Evolutionary conservation across 1,284 basidiomycete genomes (phyloP).

Genomic region (Rhodotorula mucilaginosa): DNA sequence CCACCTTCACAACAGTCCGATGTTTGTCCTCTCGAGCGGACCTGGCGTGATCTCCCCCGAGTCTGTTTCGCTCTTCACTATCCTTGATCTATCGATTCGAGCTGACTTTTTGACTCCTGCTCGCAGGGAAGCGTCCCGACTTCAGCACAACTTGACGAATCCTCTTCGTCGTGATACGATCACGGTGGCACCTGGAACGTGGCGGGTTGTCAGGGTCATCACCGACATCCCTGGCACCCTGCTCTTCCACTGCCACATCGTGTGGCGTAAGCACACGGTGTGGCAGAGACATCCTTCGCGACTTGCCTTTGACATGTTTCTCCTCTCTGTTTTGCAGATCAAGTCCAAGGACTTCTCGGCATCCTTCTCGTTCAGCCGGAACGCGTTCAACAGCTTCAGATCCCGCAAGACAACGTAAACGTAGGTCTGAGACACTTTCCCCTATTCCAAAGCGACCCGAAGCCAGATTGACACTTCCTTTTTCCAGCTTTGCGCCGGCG

Average conservation of each 20-base stretch:
- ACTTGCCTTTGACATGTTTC: constrained; percentile 5
- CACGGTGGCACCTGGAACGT: constrained; percentile 42
- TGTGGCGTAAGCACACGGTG: not conserved
- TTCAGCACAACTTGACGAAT: constrained; percentile 44
- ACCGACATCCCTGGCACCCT: constrained; percentile 13
- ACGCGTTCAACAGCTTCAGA: not conserved
- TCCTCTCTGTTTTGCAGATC: not conserved
- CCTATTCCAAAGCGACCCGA: too few species aligned
- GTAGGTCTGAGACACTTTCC: not conserved
- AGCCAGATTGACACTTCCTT: too few species aligned
- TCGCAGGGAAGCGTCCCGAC: constrained; percentile 17
- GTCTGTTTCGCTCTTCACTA: not conserved
- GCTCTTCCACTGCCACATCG: constrained; percentile 9
- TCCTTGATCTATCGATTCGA: not conserved
- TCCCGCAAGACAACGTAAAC: constrained; percentile 7
- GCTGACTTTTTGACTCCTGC: not conserved
- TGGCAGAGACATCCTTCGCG: not conserved
- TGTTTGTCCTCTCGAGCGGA: constrained; percentile 48
- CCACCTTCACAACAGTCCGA: constrained; percentile 45
- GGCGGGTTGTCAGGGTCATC: constrained; percentile 45
- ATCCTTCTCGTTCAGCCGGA: constrained; percentile 11
- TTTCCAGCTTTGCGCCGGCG: too few species aligned
- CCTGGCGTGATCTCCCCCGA: constrained; percentile 39
- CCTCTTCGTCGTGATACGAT: constrained; percentile 51
- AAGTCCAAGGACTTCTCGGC: constrained; percentile 15